Base-by-base conservation (phyloP, 179 eudicot species). In the Camellia oleifera region DNA sequence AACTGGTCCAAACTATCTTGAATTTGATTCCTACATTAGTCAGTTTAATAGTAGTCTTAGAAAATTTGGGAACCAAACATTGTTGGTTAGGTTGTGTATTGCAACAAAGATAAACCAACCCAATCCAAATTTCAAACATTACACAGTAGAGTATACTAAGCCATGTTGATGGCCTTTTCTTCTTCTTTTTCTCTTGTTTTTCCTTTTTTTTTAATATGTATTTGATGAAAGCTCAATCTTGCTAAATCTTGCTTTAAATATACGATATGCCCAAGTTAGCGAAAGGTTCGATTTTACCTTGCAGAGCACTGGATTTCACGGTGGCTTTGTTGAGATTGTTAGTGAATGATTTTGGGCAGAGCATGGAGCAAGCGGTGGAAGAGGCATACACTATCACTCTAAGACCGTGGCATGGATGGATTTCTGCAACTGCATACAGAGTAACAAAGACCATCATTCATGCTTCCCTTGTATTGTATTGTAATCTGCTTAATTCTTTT, bases 371-470 rank as follows among this genome's bases (percentile, higher is more conserved):
- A 82, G 86, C 86, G 6, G 95, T 95, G 17, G 91, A 87, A 64
- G 90, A 88, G 26, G 88, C 98, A 0, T 95, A 95, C 68, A 86
- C 77, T 20, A 77, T 78, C 68, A 89, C 92, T 45, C 82, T 95
- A 46, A 95, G 90, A 60, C 97, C 97, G 77, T 95, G 98, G 98
- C 98, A 95, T 87, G 97, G 98, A 64, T 95, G 98, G 98, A 95
- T 95, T 82, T 89, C 97, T 64, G 80, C 97, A 5, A 85, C 98
- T 75, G 98, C 98, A 70, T 93, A 85, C 75, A 89, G 82, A 84
- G 97, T 94, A 81, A 82, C 2, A 52, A 10, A 7, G 0, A 15
- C 8, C 70, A 4, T 15, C 13, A 18, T 52, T 4, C 11, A 7
- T 48, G 15, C 64, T 74, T 2, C 11, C 5, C 57, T 56, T 74